Conservation (phyloP, 1,284 basidiomycete genomes). For the Jaminaea rosea region DNA sequence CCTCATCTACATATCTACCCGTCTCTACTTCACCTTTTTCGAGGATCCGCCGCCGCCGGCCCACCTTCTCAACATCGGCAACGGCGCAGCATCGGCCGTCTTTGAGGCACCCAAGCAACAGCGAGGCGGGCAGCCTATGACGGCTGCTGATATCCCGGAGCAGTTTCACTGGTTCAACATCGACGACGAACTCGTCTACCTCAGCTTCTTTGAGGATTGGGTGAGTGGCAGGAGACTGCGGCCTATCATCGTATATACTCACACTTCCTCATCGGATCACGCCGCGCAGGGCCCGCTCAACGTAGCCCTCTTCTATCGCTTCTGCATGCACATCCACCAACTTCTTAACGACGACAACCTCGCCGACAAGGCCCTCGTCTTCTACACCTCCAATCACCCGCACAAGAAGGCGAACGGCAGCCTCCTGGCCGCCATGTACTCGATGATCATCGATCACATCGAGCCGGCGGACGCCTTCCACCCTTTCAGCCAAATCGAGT, state of each 20-base stretch:
- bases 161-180: slow-evolving; percentile 50
- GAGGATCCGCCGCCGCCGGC: slow-evolving; percentile 8
- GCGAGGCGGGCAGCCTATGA: slow-evolving; percentile 6
- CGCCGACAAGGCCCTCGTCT: slow-evolving; percentile 60
- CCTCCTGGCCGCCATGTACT: slow-evolving; percentile 77
- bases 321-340: slow-evolving; percentile 84
- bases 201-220: slow-evolving; percentile 62
- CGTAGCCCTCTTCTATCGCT: slow-evolving; percentile 54
- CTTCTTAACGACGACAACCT: slow-evolving; percentile 62
- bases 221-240: too few relatives aligned
- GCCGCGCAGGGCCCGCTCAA: slow-evolving; percentile 68
- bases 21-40: slow-evolving; percentile 39
- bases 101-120: slow-evolving; percentile 9
- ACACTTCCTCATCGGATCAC: too few relatives aligned
- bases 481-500: slow-evolving; percentile 60
- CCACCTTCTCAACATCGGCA: slow-evolving; percentile 1
- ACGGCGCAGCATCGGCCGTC: background rate
- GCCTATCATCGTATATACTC: too few relatives aligned
- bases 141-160: slow-evolving; percentile 11
- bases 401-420: slow-evolving; percentile 87
- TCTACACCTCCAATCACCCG: slow-evolving; percentile 80
- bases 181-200: slow-evolving; percentile 83
- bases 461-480: slow-evolving; percentile 92
- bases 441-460: slow-evolving; percentile 78
- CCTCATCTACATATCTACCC: slow-evolving; percentile 29